Conservation (phyloP, 495 filamentous ascomycete species). For the Lasiosphaeria hispida region DNA sequence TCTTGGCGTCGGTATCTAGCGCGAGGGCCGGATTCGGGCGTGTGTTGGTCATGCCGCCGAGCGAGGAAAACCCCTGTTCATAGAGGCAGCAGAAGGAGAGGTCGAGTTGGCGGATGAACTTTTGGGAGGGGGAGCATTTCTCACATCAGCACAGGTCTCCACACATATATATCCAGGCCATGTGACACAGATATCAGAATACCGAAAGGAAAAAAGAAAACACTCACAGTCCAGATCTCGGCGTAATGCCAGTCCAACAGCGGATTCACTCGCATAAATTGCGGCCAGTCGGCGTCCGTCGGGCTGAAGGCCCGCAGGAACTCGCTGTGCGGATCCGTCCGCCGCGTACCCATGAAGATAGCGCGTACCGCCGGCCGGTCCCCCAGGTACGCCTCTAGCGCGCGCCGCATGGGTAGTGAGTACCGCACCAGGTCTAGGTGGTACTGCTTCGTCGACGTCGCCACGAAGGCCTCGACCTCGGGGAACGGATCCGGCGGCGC, state of each 20-base stretch:
- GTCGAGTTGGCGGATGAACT: constrained; percentile 79
- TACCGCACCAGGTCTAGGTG: constrained; percentile 75
- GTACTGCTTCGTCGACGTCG: constrained; percentile 59
- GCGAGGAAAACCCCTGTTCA: constrained; percentile 61
- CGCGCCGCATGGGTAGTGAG: constrained; percentile 70
- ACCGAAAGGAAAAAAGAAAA: constrained; percentile 16
- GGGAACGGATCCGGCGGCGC: constrained; percentile 74
- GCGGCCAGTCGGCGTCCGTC: constrained; percentile 88
- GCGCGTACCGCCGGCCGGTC: constrained; percentile 65
- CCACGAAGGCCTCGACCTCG: constrained; percentile 83
- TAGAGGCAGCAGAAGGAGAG: constrained; percentile 85
- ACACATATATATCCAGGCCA: too few relatives aligned
- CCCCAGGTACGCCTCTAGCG: constrained; percentile 73
- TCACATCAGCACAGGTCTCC: too few relatives aligned
- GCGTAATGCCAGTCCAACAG: constrained; percentile 97
- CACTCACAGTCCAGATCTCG: constrained; percentile 81
- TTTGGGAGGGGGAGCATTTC: neutral
- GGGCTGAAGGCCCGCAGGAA: constrained; percentile 73
- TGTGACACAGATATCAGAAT: neutral
- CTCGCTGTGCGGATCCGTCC: constrained; percentile 89
- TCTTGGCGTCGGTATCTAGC: constrained; percentile 35
- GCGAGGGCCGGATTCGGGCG: constrained; percentile 79
- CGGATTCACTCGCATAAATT: constrained; percentile 89
- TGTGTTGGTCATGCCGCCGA: constrained; percentile 89
- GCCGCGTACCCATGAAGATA: constrained; percentile 86